Evolutionary conservation across 108 stramenopile species (phyloP).

Genomic region (Nannochloropsis oceanica): DNA sequence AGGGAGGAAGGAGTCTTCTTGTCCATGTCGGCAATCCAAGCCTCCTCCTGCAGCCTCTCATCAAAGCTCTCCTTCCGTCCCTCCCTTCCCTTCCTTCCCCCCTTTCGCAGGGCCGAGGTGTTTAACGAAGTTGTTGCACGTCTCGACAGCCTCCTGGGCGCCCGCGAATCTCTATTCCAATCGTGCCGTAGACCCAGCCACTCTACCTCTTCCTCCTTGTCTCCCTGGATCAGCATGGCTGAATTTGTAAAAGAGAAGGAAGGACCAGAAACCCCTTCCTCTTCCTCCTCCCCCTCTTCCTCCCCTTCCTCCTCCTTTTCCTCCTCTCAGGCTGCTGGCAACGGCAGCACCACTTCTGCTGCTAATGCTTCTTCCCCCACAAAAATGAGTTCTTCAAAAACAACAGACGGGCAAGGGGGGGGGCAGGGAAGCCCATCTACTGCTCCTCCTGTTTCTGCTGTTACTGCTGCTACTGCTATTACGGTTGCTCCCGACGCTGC

Average conservation of each 20-base stretch:
- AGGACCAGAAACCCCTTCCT: background rate
- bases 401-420: too few species aligned
- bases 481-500: too few species aligned
- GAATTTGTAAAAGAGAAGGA: background rate
- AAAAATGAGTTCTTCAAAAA: too few species aligned
- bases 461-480: too few species aligned
- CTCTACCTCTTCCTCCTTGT: background rate
- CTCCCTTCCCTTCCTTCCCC: background rate
- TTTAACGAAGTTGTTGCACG: background rate
- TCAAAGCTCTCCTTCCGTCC: background rate
- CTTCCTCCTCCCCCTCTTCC: background rate
- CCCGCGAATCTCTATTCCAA: background rate
- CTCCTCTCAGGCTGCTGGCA: background rate
- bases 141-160: background rate
- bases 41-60: background rate
- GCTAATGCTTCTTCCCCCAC: too few species aligned
- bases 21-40: background rate
- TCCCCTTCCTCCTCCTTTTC: background rate
- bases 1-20: background rate
- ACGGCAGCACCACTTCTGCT: too few species aligned
- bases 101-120: background rate
- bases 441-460: too few species aligned
- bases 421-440: too few species aligned
- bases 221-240: background rate
- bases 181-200: background rate